Evolutionary conservation across 2,329 filamentous ascomycete genomes (phyloP), one percentile per base, ranked within the genome.

Genomic region (Pseudogymnoascus sp.): DNA sequence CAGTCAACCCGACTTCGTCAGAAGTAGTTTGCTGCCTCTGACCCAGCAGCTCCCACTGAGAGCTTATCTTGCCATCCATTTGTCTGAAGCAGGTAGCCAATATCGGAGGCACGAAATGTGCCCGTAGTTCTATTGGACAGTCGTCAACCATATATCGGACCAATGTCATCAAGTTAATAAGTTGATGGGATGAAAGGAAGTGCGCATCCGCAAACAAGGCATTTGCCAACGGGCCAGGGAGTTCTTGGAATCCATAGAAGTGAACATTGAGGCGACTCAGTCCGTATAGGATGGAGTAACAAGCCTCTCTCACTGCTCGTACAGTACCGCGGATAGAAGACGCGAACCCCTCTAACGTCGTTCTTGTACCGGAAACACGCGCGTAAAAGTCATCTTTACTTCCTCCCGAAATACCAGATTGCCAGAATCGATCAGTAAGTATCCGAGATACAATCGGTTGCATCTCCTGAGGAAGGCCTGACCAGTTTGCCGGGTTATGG

Each of bases 361-460:
- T 84, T 75, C 92, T 96, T 63, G 95, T 96, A 33, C 91, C 89
- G 63, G 91, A 86, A 1, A 99, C 93, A 42, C 91, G 86, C 33
- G 91, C 90, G 74, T 97, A 97, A 73, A 99, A 99, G 64, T 97
- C 93, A 66, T 97, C 95, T 73, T 95, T 92, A 70, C 91, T 97
- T 26, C 96, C 95, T 66, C 88, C 90, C 0, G 95, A 97, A 61
- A 99, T 99, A 8, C 95, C 95, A 6, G 93, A 91, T 79, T 99
- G 95, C 95, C 95, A 99, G 74, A 99, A 99, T 24, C 95, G 84
- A 75, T 99, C 95, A 13, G 92, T 96, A 21, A 99, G 78, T 19
- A 97, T 91, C 21, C 90, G 85, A 47, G 86, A 84, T 40, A 97
- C 89, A 61, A 96, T 85, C 4, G 82, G 78, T 64, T 87, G 87